Conservation (phyloP, 148 eudicot genomes). For the Chenopodium album region DNA sequence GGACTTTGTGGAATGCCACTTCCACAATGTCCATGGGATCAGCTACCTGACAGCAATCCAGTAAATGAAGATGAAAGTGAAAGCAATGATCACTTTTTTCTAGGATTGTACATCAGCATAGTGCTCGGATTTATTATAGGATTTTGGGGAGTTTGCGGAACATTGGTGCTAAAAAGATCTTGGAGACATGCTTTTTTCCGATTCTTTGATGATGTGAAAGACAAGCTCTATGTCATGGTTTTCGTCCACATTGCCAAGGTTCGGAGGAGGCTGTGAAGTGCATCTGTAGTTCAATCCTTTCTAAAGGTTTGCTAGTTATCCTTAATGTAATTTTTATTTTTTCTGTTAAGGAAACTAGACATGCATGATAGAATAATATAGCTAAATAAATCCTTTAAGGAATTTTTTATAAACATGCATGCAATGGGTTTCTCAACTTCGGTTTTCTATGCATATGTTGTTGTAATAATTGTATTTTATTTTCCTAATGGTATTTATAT, state of each 20-base stretch:
- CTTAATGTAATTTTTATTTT: too few species aligned
- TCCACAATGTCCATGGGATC: not conserved
- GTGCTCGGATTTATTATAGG: constrained; percentile 4
- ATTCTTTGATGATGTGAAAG: not conserved
- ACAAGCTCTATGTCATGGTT: not conserved
- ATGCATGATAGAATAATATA: too few species aligned
- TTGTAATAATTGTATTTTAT: too few species aligned
- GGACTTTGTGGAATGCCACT: not conserved
- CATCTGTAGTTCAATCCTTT: not conserved
- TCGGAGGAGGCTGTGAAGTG: not conserved
- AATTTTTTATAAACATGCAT: too few species aligned
- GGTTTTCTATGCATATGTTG: too few species aligned
- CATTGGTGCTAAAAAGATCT: not conserved
- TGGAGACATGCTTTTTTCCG: not conserved
- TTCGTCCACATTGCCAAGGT: not conserved
- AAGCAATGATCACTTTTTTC: not conserved
- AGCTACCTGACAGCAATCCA: not conserved
- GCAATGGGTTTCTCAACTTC: too few species aligned
- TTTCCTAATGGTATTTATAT: too few species aligned
- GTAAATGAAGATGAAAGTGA: too few species aligned
- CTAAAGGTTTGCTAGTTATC: too few species aligned
- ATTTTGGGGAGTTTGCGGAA: constrained; percentile 5
- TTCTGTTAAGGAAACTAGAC: too few species aligned
- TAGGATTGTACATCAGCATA: not conserved
- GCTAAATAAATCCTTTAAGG: too few species aligned